Evolutionary conservation across 2,329 filamentous ascomycete species (phyloP).

Genomic region (Peltaster fructicola): DNA sequence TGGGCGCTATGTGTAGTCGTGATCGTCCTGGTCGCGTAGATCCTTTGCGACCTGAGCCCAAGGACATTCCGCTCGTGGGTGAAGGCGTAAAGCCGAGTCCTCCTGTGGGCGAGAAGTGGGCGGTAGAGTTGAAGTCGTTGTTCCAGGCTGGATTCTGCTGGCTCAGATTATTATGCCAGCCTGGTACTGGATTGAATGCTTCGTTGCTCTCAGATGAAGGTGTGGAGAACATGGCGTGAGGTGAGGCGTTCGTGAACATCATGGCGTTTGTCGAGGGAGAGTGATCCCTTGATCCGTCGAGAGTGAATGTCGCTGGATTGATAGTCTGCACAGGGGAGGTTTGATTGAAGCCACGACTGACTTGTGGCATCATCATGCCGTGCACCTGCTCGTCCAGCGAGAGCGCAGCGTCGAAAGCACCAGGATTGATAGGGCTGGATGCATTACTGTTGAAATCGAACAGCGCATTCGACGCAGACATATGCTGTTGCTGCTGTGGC

Average conservation of each 20-base stretch:
- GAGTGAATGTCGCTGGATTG: conserved; percentile 17
- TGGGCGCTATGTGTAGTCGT: conserved; percentile 20
- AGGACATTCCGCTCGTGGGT: conserved; percentile 12
- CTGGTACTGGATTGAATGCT: conserved; percentile 13
- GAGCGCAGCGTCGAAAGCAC: conserved; percentile 14
- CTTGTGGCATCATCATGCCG: conserved; percentile 7
- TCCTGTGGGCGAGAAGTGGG: conserved; percentile 16
- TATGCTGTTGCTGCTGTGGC: conserved; percentile 25
- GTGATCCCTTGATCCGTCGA: conserved; percentile 15
- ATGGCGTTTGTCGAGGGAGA: conserved; percentile 12
- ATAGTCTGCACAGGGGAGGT: conserved; percentile 18
- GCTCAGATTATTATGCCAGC: conserved; percentile 11
- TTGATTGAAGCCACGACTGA: conserved; percentile 10
- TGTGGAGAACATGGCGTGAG: conserved; percentile 19
- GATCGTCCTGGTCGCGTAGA: conserved; percentile 11
- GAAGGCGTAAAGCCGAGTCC: conserved; percentile 19
- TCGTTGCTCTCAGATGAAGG: conserved; percentile 20
- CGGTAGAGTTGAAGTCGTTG: conserved; percentile 12
- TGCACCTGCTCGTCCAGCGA: conserved; percentile 12
- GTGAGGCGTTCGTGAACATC: conserved; percentile 17
- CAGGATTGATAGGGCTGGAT: conserved; percentile 31
- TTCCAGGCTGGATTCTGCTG: conserved; percentile 18
- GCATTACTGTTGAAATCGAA: conserved; percentile 43
- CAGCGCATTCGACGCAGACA: conserved; percentile 28
- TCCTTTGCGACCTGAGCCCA: conserved; percentile 3